Percentiles rank a stretch among this genome's conserved stretches.
These are phyloP conservation scores for Sphagnurus paluster DNA, from an alignment of 1,284 basidiomycete genomes.

Conservation along the genomic window DNA sequence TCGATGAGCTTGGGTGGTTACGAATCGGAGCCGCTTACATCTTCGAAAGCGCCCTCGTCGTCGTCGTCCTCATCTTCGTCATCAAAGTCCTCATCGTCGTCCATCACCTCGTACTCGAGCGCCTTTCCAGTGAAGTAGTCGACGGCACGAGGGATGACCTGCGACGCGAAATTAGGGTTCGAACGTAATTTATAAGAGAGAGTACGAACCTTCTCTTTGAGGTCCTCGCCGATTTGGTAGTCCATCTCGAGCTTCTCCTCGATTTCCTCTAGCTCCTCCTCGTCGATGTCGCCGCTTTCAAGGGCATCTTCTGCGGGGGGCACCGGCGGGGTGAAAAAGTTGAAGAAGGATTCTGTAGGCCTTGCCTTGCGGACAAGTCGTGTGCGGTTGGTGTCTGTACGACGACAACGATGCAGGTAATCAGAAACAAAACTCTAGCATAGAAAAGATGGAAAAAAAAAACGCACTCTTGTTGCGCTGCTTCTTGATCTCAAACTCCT, in stretches of 20 bases:
- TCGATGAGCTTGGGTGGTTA: conserved; percentile 8
- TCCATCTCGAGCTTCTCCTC: conserved; percentile 95
- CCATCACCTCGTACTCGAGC: conserved; percentile 82
- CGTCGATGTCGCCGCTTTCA: conserved; percentile 77
- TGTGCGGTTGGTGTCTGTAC: conserved; percentile 90
- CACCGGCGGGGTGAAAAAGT: conserved; percentile 91
- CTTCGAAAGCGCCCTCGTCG: conserved; percentile 60
- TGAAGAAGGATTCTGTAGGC: conserved; percentile 94
- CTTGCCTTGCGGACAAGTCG: conserved; percentile 88
- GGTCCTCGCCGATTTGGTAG: conserved; percentile 98
- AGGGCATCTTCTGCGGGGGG: conserved; percentile 71
- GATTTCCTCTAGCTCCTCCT: conserved; percentile 87
- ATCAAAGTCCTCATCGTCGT: conserved; percentile 68
- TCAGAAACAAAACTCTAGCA: not conserved
- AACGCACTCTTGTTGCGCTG: conserved; percentile 95
- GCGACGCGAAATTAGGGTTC: conserved; percentile 1
- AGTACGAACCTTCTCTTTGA: conserved; percentile 86
- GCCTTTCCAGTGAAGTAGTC: conserved; percentile 98
- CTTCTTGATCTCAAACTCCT: conserved; percentile 98
- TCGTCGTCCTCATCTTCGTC: conserved; percentile 66
- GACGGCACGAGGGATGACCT: conserved; percentile 93
- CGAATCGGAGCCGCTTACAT: conserved; percentile 35
- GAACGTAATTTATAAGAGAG: not conserved
- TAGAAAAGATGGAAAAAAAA: not conserved
- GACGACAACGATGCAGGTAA: not conserved